A percentile compares a stretch with the other conserved stretches of the same genome.
phyloP scores from a whole-genome alignment of 1,284 basidiomycete genomes.

The Sanguinoderma infundibulare region DNA sequence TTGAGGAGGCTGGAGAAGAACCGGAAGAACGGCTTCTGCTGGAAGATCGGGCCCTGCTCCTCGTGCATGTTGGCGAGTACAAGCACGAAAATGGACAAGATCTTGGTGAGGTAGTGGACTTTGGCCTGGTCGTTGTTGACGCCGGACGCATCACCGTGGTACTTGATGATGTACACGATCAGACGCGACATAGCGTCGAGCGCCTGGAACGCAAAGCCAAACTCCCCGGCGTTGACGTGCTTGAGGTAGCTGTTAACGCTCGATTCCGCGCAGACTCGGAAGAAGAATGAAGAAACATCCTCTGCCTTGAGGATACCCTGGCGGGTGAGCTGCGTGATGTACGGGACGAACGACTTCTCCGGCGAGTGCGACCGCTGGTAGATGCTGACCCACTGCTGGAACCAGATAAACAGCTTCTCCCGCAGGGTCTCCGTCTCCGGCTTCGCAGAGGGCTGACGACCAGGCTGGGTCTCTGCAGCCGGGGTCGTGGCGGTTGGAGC shows the following conservation, averaged over 20 bases:
- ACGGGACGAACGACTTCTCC: constrained; percentile 97
- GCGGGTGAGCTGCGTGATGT: constrained; percentile 94
- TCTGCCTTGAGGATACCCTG: constrained; percentile 97
- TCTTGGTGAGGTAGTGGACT: constrained; percentile 97
- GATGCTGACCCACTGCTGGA: constrained; percentile 94
- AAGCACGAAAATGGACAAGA: constrained; percentile 95
- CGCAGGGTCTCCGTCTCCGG: constrained; percentile 74
- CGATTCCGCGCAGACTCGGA: constrained; percentile 96
- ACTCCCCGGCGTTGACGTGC: constrained; percentile 79
- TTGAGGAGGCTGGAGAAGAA: constrained; percentile 98
- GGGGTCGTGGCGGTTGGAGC: constrained; percentile 17
- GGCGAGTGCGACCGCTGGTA: constrained; percentile 90
- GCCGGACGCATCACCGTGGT: constrained; percentile 92
- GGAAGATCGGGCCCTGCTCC: constrained; percentile 89
- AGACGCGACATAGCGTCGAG: constrained; percentile 95
- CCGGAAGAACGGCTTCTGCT: constrained; percentile 98
- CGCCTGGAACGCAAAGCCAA: constrained; percentile 85
- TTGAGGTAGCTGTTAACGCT: constrained; percentile 94
- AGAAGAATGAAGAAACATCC: constrained; percentile 97
- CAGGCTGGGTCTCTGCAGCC: constrained; percentile 40
- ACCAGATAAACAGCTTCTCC: constrained; percentile 75
- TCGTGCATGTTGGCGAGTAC: constrained; percentile 96
- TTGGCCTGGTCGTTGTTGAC: constrained; percentile 93
- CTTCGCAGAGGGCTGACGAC: constrained; percentile 57
- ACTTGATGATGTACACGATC: constrained; percentile 99